Conservation (phyloP, 345 rosid genomes). For the Lagerstroemia speciosa region DNA sequence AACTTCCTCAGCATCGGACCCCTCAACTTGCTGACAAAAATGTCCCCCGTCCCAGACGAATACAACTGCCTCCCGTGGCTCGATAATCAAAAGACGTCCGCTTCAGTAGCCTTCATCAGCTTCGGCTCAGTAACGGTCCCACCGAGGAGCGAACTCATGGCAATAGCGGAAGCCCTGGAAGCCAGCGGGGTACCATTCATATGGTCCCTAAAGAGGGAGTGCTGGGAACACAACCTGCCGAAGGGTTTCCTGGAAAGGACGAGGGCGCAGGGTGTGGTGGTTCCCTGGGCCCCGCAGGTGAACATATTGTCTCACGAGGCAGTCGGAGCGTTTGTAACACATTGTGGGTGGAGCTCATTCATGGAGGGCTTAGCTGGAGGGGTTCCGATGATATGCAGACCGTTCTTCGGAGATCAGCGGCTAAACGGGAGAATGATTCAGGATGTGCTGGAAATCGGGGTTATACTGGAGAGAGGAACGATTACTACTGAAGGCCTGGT, state of each 20-base stretch:
- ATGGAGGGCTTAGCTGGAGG: conserved; percentile 24
- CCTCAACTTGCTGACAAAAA: conserved; percentile 14
- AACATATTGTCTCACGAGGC: conserved; percentile 17
- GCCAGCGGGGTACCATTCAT: conserved; percentile 16
- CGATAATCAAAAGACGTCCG: conserved; percentile 13
- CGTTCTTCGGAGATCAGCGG: too few species aligned
- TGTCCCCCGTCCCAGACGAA: conserved; percentile 3
- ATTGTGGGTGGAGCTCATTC: conserved; percentile 33
- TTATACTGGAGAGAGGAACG: conserved; percentile 8
- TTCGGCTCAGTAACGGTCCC: conserved; percentile 29
- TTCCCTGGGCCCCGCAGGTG: conserved; percentile 32
- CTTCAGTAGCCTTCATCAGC: conserved; percentile 32
- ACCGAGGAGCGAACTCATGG: conserved; percentile 20
- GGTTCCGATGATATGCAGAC: too few species aligned
- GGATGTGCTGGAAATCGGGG: conserved; percentile 23
- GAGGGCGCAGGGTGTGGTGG: conserved; percentile 15
- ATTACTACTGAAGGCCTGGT: conserved; percentile 14
- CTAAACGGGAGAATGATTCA: too few species aligned
- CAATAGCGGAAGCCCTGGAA: conserved; percentile 30
- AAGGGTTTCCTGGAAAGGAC: conserved; percentile 27
- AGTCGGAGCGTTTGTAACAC: conserved; percentile 25
- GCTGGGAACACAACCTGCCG: conserved; percentile 19
- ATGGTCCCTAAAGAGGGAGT: too few species aligned
- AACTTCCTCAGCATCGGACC: conserved; percentile 29
- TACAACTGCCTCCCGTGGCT: conserved; percentile 28